A percentile compares a stretch with the other conserved stretches of the same genome.
Conservation (phyloP, 495 filamentous ascomycete genomes). For the Hypoxylon perforatum region DNA sequence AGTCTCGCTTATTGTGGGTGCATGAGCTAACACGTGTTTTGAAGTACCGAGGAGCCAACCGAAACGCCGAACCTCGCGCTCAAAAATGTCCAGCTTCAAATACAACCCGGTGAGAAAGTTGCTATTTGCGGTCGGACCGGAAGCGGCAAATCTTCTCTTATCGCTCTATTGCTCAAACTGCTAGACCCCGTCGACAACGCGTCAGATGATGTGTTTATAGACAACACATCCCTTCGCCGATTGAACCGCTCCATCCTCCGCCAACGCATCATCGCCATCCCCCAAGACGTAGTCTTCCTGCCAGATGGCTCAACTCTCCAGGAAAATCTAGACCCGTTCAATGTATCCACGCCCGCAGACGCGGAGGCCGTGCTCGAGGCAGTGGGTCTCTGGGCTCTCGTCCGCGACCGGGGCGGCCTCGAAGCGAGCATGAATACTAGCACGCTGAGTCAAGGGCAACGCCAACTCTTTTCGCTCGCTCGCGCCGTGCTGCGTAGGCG, state of each 20-base stretch:
- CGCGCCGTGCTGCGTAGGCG: slow-evolving; percentile 64
- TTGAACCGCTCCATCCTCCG: slow-evolving; percentile 43
- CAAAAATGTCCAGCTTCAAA: slow-evolving; percentile 33
- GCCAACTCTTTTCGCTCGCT: slow-evolving; percentile 72
- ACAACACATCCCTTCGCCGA: slow-evolving; percentile 37
- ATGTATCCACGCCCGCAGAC: slow-evolving; percentile 35
- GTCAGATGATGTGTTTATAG: slow-evolving; percentile 40
- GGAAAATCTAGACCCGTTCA: slow-evolving; percentile 57
- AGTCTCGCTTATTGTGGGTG: not conserved
- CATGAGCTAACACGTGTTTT: slow-evolving; percentile 14
- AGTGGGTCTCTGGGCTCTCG: slow-evolving; percentile 60
- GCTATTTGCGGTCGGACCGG: slow-evolving; percentile 55
- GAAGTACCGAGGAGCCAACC: slow-evolving; percentile 5
- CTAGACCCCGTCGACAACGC: slow-evolving; percentile 39
- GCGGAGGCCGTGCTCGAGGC: slow-evolving; percentile 54
- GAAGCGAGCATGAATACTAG: slow-evolving; percentile 62
- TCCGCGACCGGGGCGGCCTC: slow-evolving; percentile 62
- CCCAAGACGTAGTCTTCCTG: slow-evolving; percentile 59
- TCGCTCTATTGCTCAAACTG: slow-evolving; percentile 49
- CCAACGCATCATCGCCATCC: slow-evolving; percentile 48
- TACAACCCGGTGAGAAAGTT: slow-evolving; percentile 46
- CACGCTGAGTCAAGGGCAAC: slow-evolving; percentile 70
- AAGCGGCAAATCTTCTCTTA: slow-evolving; percentile 52
- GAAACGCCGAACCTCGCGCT: slow-evolving; percentile 33
- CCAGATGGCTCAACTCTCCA: slow-evolving; percentile 52